These are phyloP conservation scores for Exophiala spinifera DNA, from an alignment of 2,329 filamentous ascomycete species.

Conservation along the genomic window DNA sequence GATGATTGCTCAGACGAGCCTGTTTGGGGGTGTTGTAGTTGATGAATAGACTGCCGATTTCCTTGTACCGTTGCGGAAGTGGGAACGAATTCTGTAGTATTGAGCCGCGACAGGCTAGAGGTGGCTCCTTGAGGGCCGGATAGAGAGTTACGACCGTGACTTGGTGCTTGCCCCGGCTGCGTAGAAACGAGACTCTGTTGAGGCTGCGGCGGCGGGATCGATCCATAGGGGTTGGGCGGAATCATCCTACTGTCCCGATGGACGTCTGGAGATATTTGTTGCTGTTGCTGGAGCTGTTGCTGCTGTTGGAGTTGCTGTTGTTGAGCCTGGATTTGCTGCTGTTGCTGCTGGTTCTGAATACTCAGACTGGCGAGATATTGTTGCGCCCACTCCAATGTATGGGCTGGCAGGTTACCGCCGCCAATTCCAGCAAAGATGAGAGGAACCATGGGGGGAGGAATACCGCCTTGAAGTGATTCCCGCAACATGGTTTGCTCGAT, in stretches of 20 bases:
- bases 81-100: slow-evolving; percentile 38
- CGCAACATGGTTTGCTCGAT: slow-evolving; percentile 71
- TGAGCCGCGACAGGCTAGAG: slow-evolving; percentile 40
- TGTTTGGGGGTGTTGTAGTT: slow-evolving; percentile 52
- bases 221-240: slow-evolving; percentile 36
- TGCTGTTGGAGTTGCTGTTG: slow-evolving; percentile 25
- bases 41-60: slow-evolving; percentile 46
- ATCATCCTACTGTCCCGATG: slow-evolving; percentile 35
- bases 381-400: slow-evolving; percentile 65
- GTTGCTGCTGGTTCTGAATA: slow-evolving; percentile 46
- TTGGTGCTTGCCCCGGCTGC: slow-evolving; percentile 11
- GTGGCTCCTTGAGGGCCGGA: slow-evolving; percentile 32
- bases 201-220: slow-evolving; percentile 22
- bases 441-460: slow-evolving; percentile 71
- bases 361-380: slow-evolving; percentile 55
- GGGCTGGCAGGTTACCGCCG: slow-evolving; percentile 59
- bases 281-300: slow-evolving; percentile 25
- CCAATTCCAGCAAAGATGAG: slow-evolving; percentile 71
- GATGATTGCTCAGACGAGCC: slow-evolving; percentile 57
- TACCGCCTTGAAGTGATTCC: slow-evolving; percentile 65
- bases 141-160: slow-evolving; percentile 26
- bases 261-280: slow-evolving; percentile 28
- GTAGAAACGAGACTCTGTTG: slow-evolving; percentile 24
- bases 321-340: slow-evolving; percentile 30
- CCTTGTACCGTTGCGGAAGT: slow-evolving; percentile 34